A percentile compares a stretch with the other conserved stretches of the same genome.
phyloP scores from a whole-genome alignment of 148 eudicot genomes.

The Heliosperma pusillum region DNA sequence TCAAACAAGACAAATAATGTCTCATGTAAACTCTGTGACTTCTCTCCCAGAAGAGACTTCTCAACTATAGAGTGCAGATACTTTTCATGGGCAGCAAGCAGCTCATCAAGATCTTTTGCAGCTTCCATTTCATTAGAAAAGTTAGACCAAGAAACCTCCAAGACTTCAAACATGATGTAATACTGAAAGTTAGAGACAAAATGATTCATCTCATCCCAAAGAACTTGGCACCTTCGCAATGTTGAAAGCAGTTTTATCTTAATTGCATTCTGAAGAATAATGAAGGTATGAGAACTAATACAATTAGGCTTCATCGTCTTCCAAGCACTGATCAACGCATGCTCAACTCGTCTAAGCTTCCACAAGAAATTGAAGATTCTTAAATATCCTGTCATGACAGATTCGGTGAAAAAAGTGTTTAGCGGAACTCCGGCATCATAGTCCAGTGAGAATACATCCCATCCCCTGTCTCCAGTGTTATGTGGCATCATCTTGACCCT shows the following conservation, averaged over 20 bases:
- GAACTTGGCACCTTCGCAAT: conserved; percentile 81
- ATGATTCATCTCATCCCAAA: conserved; percentile 97
- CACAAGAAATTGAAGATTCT: conserved; percentile 86
- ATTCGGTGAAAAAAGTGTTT: conserved; percentile 86
- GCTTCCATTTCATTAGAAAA: conserved; percentile 83
- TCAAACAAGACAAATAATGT: conserved; percentile 76
- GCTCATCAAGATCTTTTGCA: conserved; percentile 95
- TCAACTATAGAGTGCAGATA: conserved; percentile 86
- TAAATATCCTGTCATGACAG: conserved; percentile 82
- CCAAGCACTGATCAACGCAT: conserved; percentile 83
- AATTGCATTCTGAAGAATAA: conserved; percentile 59
- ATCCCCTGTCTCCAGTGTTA: conserved; percentile 87
- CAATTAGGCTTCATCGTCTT: conserved; percentile 94
- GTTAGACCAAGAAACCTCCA: conserved; percentile 95
- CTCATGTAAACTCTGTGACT: conserved; percentile 59
- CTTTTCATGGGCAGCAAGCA: conserved; percentile 94
- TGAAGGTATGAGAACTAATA: conserved; percentile 59
- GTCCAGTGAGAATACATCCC: conserved; percentile 98
- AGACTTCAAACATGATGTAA: conserved; percentile 95
- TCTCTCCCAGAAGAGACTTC: conserved; percentile 88
- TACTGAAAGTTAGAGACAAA: conserved; percentile 89
- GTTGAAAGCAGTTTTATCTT: conserved; percentile 67
- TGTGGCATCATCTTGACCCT: conserved; percentile 98
- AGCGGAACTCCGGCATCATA: conserved; percentile 87
- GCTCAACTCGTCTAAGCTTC: conserved; percentile 97